phyloP scores from a whole-genome alignment of 495 filamentous ascomycete genomes.

The Niebla homalea region DNA sequence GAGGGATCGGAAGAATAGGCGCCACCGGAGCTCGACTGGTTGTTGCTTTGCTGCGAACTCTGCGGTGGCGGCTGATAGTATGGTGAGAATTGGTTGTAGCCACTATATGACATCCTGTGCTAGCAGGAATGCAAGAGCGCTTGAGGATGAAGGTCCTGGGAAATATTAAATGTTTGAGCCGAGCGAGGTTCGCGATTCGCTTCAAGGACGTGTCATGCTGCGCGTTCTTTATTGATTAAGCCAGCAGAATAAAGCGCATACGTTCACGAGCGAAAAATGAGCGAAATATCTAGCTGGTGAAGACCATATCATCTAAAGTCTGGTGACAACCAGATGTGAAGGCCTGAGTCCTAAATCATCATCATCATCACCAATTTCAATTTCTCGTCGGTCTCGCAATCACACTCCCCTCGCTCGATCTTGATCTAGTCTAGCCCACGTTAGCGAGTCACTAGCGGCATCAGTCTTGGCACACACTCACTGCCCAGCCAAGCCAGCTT shows the following conservation, averaged over 20 bases:
- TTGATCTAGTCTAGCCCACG: neutral
- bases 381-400: neutral
- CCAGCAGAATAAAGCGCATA: neutral
- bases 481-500: neutral
- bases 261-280: too few species aligned
- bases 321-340: too few species aligned
- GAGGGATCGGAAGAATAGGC: neutral
- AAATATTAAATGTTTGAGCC: neutral
- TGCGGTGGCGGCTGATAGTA: conserved; percentile 7
- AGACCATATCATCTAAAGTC: too few species aligned
- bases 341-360: too few species aligned
- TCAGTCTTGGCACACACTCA: conserved; percentile 14
- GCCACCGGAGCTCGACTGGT: neutral
- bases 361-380: neutral
- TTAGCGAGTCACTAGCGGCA: conserved; percentile 1
- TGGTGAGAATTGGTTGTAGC: conserved; percentile 8
- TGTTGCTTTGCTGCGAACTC: neutral
- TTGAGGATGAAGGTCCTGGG: neutral
- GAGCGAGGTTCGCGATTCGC: neutral
- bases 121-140: neutral
- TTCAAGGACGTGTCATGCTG: neutral
- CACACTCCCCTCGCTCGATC: conserved; percentile 4
- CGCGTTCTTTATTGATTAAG: neutral
- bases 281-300: too few species aligned
- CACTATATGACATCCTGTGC: conserved; percentile 6